Base-by-base conservation (phyloP, 140 eudicot genomes). In the Erigeron philadelphicus region DNA sequence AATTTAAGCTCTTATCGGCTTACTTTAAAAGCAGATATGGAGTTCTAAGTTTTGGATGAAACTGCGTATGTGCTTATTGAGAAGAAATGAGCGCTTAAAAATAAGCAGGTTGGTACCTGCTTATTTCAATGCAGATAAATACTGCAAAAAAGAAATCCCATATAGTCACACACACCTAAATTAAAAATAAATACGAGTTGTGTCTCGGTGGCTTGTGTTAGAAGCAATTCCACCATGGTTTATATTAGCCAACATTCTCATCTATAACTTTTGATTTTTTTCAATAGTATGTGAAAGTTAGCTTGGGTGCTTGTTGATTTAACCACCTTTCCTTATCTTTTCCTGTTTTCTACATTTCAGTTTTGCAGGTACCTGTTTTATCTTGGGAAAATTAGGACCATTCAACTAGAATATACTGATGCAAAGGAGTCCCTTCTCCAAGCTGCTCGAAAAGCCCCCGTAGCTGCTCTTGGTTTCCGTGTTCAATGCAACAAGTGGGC, bases 401-500 rank as follows among this genome's bases (percentile, higher is more conserved):
- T 89, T 61, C 96, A 92, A 80, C 66, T 92, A 68, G 96, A 92
- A 66, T 92, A 92, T 73, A 92, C 98, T 16, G 98, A 92, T 83
- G 98, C 98, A 21, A 92, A 92, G 65, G 98, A 92, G 70, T 86
- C 95, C 58, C 96, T 92, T 60, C 93, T 88, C 44, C 98, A 92
- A 82, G 98, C 98, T 79, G 96, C 98, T 43, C 79, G 96, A 73
- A 92, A 92, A 80, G 98, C 98, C 35, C 98, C 98, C 15, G 75
- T 83, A 54, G 94, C 96, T 5, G 96, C 98, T 75, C 90, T 87
- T 75, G 98, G 96, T 73, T 92, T 92, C 74, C 78, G 98, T 61
- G 84, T 86, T 64, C 93, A 84, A 76, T 93, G 98, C 86, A 93
- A 86, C 72, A 92, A 92, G 75, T 92, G 98, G 98, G 98, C 96